These are phyloP conservation scores for Phytophthora parvispora DNA, from an alignment of 352 stramenopile genomes.

Conservation along the genomic window DNA sequence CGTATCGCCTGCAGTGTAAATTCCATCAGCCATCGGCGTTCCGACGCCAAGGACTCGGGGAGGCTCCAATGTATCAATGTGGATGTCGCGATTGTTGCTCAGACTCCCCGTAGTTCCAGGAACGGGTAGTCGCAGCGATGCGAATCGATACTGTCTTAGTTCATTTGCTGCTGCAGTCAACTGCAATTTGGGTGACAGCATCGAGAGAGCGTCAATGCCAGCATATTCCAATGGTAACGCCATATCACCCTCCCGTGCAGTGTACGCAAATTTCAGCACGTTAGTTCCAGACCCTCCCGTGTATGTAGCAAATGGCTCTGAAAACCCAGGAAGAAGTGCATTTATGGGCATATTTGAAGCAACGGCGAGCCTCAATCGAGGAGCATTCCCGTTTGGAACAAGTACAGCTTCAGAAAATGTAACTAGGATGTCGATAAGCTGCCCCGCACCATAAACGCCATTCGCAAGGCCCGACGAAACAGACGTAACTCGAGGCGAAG, in stretches of 20 bases:
- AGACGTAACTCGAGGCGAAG: constrained; percentile 51
- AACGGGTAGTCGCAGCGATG: constrained; percentile 52
- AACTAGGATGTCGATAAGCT: constrained; percentile 61
- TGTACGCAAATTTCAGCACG: constrained; percentile 53
- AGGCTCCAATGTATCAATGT: constrained; percentile 68
- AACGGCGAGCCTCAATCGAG: constrained; percentile 56
- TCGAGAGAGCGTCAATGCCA: constrained; percentile 60
- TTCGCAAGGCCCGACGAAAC: constrained; percentile 58
- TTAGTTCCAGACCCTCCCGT: constrained; percentile 45
- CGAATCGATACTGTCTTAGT: constrained; percentile 36
- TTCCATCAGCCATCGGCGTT: constrained; percentile 51
- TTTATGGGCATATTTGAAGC: constrained; percentile 32
- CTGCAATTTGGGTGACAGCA: constrained; percentile 11
- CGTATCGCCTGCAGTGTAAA: constrained; percentile 70
- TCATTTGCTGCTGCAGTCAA: constrained; percentile 33
- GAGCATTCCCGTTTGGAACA: constrained; percentile 21
- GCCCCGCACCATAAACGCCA: constrained; percentile 66
- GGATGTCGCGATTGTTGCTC: constrained; percentile 73
- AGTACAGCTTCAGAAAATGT: constrained; percentile 68
- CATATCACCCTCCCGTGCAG: constrained; percentile 52
- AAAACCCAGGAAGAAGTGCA: not conserved
- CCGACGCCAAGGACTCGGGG: constrained; percentile 63
- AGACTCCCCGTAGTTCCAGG: constrained; percentile 57
- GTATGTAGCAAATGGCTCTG: constrained; percentile 43
- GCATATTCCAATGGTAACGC: constrained; percentile 67